phyloP scores from a whole-genome alignment of 75 land plant species.

The Pinus albicaulis region DNA sequence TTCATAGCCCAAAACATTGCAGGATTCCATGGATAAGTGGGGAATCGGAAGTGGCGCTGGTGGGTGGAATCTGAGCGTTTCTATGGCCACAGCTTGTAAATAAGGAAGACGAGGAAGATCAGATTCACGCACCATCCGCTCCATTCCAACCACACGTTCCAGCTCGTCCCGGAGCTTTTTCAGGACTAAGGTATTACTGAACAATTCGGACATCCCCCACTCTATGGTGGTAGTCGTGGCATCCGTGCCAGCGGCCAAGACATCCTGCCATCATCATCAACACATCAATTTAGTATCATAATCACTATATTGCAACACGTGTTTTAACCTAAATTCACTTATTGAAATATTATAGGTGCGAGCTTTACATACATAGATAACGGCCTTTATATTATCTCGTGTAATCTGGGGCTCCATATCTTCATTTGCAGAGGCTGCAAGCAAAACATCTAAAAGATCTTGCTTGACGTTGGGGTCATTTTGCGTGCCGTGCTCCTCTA shows the following conservation, averaged over 20 bases:
- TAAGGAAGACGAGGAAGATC: slow-evolving; percentile 7
- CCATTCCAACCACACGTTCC: slow-evolving; percentile 6
- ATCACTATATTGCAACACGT: too few species aligned
- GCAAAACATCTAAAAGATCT: neutral
- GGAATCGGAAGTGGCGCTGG: slow-evolving; percentile 10
- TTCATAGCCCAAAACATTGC: slow-evolving; percentile 1
- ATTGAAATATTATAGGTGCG: too few species aligned
- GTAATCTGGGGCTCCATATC: neutral
- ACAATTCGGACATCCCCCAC: slow-evolving; percentile 18
- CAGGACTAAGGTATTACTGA: neutral
- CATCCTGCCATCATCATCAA: neutral
- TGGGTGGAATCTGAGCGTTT: slow-evolving; percentile 12
- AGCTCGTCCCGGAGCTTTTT: slow-evolving; percentile 18
- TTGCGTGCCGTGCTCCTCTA: neutral
- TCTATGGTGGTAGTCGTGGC: neutral
- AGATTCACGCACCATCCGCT: slow-evolving; percentile 10
- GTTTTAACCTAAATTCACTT: too few species aligned
- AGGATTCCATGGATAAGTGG: neutral
- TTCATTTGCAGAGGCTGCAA: neutral
- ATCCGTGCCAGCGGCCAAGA: neutral
- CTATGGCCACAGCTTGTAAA: slow-evolving; percentile 9
- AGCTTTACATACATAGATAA: neutral
- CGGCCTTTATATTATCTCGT: neutral
- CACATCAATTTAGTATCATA: too few species aligned
- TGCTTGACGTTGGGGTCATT: neutral